Base-by-base conservation (phyloP, 1,284 basidiomycete species). In the Phlebopus sp. region DNA sequence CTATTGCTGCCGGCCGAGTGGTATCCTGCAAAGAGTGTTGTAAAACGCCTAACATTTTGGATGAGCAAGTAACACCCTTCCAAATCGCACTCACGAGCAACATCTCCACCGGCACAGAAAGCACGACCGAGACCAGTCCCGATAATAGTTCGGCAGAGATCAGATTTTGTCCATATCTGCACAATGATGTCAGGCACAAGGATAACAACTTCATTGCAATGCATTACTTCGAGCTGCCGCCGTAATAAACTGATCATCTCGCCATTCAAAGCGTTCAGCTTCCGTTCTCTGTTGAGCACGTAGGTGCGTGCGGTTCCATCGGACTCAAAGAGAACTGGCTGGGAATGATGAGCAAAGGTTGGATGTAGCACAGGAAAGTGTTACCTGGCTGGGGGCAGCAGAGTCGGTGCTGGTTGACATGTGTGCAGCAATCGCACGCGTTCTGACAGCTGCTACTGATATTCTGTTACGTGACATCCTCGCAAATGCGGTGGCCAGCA, bases 51-150 rank as follows among this genome's bases (percentile, higher is more conserved):
- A 56, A 2, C 25, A 13, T 37, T 34, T 37, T 41, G 30, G 47
- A 31, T 42, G 32, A 36, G 40, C 42, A 54, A 41, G 53, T 23
- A 45, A 32, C 21, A 21, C 31, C 29, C 46, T 14, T 5, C 23
- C 27, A 40, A 41, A 38, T 42, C 34, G 39, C 37, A 76, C 84
- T 62, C 63, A 92, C 92, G 73, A 54, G 82, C 82, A 46, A 99
- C 90, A 67, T 99, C 97, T 46, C 96, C 96, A 18, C 96, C 97
- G 5, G 92, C 89, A 65, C 95, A 99, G 63, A 98, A 97, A 10
- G 89, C 92, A 50, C 85, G 76, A 10, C 90, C 91, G 23, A 75
- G 73, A 17, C 92, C 90, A 36, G 79, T 80, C 19, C 89, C 90
- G 44, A 95, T 79, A 52, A 97, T 81, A 23, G 91, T 76, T 53